Evolutionary conservation across 768 basidiomycete species (phyloP).

Genomic region (Lactarius hatsudake): DNA sequence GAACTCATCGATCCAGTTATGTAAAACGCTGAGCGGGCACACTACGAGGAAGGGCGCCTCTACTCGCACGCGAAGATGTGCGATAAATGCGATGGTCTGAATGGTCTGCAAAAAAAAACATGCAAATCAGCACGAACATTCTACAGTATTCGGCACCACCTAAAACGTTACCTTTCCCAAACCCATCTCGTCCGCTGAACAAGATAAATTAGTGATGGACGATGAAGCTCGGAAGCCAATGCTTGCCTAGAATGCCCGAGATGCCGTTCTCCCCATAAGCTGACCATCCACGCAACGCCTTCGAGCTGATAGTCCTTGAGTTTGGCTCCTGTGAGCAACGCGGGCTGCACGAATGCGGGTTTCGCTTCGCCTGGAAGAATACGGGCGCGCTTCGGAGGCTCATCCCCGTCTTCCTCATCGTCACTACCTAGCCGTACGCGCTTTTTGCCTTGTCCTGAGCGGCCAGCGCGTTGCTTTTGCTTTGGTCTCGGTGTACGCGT

Average conservation of each 20-base stretch:
- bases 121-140: no score
- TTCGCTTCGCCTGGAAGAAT: slow-evolving; percentile 2
- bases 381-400: slow-evolving; percentile 30
- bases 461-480: neutral
- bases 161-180: slow-evolving; percentile 65
- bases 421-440: slow-evolving; percentile 21
- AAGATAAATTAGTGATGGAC: slow-evolving; percentile 8
- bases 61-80: slow-evolving; percentile 77
- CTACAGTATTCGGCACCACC: neutral
- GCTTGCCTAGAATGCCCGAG: slow-evolving; percentile 70
- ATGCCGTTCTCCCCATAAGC: slow-evolving; percentile 82
- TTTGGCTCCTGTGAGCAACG: slow-evolving; percentile 77
- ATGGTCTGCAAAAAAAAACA: slow-evolving; percentile 60
- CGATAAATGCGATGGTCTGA: slow-evolving; percentile 92
- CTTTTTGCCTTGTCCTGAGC: slow-evolving; percentile 13
- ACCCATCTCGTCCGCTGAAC: slow-evolving; percentile 91
- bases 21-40: slow-evolving; percentile 88
- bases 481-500: slow-evolving; percentile 27
- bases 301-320: slow-evolving; percentile 91
- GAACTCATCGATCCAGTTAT: slow-evolving; percentile 90
- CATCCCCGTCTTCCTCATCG: slow-evolving; percentile 25
- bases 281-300: slow-evolving; percentile 94
- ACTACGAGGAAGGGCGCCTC: slow-evolving; percentile 82
- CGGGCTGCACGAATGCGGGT: slow-evolving; percentile 61
- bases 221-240: no score